Percentiles rank a stretch among this genome's conserved stretches.
Conservation (phyloP, 148 eudicot species). For the Limonium bicolor region DNA sequence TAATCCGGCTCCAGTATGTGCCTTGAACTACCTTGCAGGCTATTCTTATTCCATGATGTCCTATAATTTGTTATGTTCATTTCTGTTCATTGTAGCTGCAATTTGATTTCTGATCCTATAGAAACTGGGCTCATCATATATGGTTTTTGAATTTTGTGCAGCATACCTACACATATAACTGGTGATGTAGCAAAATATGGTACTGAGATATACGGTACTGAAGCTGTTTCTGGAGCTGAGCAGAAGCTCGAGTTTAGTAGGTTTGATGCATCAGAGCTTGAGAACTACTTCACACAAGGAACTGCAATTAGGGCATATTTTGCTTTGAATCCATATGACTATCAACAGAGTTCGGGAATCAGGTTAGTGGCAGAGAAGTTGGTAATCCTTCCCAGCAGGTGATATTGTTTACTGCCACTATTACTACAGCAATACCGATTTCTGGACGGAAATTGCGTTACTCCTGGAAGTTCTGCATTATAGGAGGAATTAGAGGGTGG, state of each 20-base stretch:
- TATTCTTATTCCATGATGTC: neutral
- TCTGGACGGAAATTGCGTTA: too few relatives aligned
- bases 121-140: too few relatives aligned
- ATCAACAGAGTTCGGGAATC: conserved; percentile 71
- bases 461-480: too few relatives aligned
- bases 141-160: conserved; percentile 15
- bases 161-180: conserved; percentile 55
- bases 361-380: conserved; percentile 71
- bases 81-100: neutral
- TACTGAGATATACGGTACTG: conserved; percentile 65
- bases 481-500: too few relatives aligned
- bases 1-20: conserved; percentile 75
- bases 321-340: conserved; percentile 64
- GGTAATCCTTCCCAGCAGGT: conserved; percentile 35
- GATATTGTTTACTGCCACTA: too few relatives aligned
- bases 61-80: neutral
- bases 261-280: conserved; percentile 57
- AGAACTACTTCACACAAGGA: conserved; percentile 37
- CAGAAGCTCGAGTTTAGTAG: conserved; percentile 49
- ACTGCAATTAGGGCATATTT: conserved; percentile 46
- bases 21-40: neutral
- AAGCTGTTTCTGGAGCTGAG: conserved; percentile 25
- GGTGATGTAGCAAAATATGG: conserved; percentile 36
- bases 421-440: too few relatives aligned
- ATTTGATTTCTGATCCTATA: too few relatives aligned